Percentiles rank a stretch among this genome's conserved stretches.
phyloP scores from a whole-genome alignment of 257 asterid genomes.

The Capsicum chinense region DNA sequence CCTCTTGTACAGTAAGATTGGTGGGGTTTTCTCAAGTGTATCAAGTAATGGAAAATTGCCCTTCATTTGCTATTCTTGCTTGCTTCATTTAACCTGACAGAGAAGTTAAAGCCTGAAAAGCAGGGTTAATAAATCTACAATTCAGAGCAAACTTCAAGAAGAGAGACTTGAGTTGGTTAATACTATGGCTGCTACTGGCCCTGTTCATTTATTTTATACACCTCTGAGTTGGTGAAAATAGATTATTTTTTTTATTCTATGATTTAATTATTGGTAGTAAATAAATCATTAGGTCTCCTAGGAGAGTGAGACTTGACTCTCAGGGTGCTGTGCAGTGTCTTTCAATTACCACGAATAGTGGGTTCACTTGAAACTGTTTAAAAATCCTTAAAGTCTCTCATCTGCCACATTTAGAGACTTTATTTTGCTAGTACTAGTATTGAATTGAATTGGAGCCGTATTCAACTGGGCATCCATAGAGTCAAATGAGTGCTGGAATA shows the following conservation, averaged over 20 bases:
- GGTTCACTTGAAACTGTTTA: conserved; percentile 16
- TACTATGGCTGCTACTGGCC: neutral
- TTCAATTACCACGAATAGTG: conserved; percentile 44
- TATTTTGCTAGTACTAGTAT: neutral
- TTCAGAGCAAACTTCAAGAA: neutral
- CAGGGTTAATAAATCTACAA: neutral
- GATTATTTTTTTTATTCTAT: neutral
- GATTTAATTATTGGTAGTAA: neutral
- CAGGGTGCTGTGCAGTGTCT: conserved; percentile 31
- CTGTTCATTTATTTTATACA: neutral
- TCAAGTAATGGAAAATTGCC: conserved; percentile 28
- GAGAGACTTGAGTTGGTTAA: neutral
- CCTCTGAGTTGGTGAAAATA: neutral
- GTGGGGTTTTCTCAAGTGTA: conserved; percentile 32
- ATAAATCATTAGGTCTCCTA: conserved; percentile 23
- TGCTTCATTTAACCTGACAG: neutral
- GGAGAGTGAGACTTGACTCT: conserved; percentile 16
- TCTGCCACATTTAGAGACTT: neutral
- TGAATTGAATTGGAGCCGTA: conserved; percentile 20
- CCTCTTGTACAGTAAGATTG: conserved; percentile 43
- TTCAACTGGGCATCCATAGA: neutral
- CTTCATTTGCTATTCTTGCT: conserved; percentile 31
- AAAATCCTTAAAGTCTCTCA: neutral
- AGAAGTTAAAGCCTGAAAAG: neutral
- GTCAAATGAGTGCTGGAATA: conserved; percentile 37